Evolutionary conservation across 2,329 filamentous ascomycete species (phyloP).

Genomic region (Cladorrhinum sp.): DNA sequence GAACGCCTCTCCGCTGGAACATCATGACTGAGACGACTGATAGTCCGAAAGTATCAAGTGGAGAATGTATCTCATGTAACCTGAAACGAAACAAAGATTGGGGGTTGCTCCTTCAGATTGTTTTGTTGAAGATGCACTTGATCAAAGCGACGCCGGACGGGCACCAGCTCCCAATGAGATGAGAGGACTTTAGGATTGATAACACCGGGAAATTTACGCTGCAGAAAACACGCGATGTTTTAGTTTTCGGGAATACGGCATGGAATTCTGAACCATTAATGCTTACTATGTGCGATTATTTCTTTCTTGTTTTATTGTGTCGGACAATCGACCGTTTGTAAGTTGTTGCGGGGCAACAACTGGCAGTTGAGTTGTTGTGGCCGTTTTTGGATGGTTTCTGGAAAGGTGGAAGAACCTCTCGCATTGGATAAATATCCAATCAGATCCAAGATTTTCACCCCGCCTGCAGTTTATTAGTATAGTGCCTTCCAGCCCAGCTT

Average conservation of each 20-base stretch:
- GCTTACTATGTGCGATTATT: not conserved
- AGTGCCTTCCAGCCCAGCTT: no score
- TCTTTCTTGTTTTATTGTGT: not conserved
- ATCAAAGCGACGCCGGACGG: no score
- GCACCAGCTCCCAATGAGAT: no score
- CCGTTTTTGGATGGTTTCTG: not conserved
- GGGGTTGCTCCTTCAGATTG: not conserved
- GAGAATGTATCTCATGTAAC: not conserved
- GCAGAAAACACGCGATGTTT: not conserved
- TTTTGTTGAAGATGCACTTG: no score
- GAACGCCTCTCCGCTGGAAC: constrained; percentile 7
- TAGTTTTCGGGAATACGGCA: not conserved
- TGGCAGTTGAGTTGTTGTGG: no score
- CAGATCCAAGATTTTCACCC: not conserved
- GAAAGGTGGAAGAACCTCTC: not conserved
- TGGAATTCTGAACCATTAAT: not conserved
- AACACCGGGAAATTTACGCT: no score
- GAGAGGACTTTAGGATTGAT: no score
- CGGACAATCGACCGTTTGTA: not conserved
- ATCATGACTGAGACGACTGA: constrained; percentile 1
- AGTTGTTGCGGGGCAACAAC: not conserved
- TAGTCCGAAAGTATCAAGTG: not conserved
- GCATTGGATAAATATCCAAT: not conserved
- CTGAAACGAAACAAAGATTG: not conserved
- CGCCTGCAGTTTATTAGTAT: no score